Evolutionary conservation across 768 basidiomycete species (phyloP).

Genomic region (Nidularia sp.): DNA sequence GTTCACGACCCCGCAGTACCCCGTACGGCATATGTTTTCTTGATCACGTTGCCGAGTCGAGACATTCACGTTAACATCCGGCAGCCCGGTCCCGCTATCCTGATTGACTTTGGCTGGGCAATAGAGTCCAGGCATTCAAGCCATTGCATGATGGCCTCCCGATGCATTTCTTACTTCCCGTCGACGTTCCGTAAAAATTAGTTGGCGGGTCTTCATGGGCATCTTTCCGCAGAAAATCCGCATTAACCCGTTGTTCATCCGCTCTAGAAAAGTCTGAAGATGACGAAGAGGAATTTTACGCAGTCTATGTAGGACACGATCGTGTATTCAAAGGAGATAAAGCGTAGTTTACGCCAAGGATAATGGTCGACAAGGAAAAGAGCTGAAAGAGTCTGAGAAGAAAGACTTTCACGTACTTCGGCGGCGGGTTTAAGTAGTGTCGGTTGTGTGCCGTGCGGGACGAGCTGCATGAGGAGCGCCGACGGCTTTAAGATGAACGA

Average conservation of each 20-base stretch:
- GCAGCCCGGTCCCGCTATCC: too few species aligned
- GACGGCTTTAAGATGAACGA: constrained; percentile 21
- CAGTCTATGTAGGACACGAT: not conserved
- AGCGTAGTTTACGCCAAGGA: not conserved
- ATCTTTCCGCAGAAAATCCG: constrained; percentile 18
- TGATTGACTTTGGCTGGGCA: too few species aligned
- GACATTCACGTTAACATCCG: too few species aligned
- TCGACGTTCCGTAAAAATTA: not conserved
- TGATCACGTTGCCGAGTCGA: too few species aligned
- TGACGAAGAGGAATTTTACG: not conserved
- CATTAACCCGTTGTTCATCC: constrained; percentile 6
- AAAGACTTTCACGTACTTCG: too few species aligned
- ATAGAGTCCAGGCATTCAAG: too few species aligned
- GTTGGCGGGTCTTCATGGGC: constrained; percentile 3
- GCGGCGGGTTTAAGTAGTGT: not conserved
- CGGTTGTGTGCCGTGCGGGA: not conserved
- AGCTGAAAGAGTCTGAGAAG: not conserved
- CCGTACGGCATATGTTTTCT: too few species aligned
- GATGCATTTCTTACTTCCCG: too few species aligned
- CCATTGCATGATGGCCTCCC: too few species aligned
- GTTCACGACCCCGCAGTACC: too few species aligned
- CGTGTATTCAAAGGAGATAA: not conserved
- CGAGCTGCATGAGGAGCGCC: constrained; percentile 19
- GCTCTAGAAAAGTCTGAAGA: not conserved
- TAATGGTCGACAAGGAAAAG: not conserved